Base-by-base conservation (phyloP, 148 eudicot species). In the Nepenthes mirabilis region DNA sequence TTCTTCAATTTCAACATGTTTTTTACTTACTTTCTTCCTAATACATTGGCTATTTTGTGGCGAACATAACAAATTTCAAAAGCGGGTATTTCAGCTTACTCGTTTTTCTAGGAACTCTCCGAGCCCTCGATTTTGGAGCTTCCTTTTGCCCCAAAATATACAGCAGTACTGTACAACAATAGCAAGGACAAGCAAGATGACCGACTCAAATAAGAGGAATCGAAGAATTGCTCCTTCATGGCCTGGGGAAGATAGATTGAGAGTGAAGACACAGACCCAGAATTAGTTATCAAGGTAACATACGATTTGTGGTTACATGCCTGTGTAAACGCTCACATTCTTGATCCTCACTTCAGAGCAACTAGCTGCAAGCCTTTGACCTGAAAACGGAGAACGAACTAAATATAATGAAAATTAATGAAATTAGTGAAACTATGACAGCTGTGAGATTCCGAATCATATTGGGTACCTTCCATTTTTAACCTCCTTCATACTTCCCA, bases 91-190 rank as follows among this genome's bases (percentile, higher is more conserved):
- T 65, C 55, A 47, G 62, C 96, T 75, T 77, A 89, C 99, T 73
- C 97, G 78, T 67, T 86, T 93, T 62, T 93, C 91, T 6, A 93
- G 79, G 71, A 93, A 89, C 66, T 65, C 76, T 47, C 90, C 87
- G 2, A 93, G 91, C 56, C 78, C 70, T 68, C 73, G 96, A 63
- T 62, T 76, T 81, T 80, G 91, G 58, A 93, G 82, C 81, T 86
- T 93, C 61, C 66, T 82, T 58, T 93, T 93, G 67, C 72, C 69
- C 99, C 99, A 93, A 67, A 93, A 89, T 48, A 82, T 65, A 56
- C 81, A 86, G 69, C 99, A 93, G 77, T 84, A 84, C 54, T 91
- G 72, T 37, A 84, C 95, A 11, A 61, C 52, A 48, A 75, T 61
- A 37, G 79, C 83, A 14, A 89, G 68, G 56, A 73, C 52, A 37